Conservation (phyloP, 1,139 yeast genomes). For the Zygosaccharomyces sapae region DNA sequence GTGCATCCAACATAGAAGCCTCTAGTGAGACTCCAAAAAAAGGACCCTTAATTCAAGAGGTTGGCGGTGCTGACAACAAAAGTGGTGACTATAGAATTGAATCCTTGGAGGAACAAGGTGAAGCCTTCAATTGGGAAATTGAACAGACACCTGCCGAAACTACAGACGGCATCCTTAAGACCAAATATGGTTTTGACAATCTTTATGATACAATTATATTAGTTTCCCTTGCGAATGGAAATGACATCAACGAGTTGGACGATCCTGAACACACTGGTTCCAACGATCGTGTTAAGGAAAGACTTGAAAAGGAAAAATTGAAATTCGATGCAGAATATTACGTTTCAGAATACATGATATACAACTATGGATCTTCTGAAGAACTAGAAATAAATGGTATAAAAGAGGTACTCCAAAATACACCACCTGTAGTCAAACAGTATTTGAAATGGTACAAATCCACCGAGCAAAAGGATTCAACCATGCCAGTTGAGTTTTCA, state of each 20-base stretch:
- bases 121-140: conserved; percentile 79
- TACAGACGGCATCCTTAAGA: conserved; percentile 19
- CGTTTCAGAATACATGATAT: conserved; percentile 74
- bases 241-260: conserved; percentile 82
- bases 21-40: conserved; percentile 17
- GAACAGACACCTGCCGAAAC: conserved; percentile 43
- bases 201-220: conserved; percentile 59
- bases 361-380: conserved; percentile 50
- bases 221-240: conserved; percentile 70
- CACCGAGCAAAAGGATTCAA: conserved; percentile 30
- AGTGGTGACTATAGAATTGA: conserved; percentile 17
- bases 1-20: conserved; percentile 32
- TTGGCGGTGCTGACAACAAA: conserved; percentile 37
- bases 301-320: conserved; percentile 65
- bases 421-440: conserved; percentile 44
- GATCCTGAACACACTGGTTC: conserved; percentile 66
- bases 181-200: conserved; percentile 73
- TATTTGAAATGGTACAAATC: conserved; percentile 51
- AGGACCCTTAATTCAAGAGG: conserved; percentile 60
- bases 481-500: conserved; percentile 47
- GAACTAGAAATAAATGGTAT: conserved; percentile 49
- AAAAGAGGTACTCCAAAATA: conserved; percentile 51
- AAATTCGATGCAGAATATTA: conserved; percentile 88
- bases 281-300: conserved; percentile 57
- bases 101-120: conserved; percentile 47